phyloP scores from a whole-genome alignment of 306 rosid species.

The Quercus bicolor region DNA sequence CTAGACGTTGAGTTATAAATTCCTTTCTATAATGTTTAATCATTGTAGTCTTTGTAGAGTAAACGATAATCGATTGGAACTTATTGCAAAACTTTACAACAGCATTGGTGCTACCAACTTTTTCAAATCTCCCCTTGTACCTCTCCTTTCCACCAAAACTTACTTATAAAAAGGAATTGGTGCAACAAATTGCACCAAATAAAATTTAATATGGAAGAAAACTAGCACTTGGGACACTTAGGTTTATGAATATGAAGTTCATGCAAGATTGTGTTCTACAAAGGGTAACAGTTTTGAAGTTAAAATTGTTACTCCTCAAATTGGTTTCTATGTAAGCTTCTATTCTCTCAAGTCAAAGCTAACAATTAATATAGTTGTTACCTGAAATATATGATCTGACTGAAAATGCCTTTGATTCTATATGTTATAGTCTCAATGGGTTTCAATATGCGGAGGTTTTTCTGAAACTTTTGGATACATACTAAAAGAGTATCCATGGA shows the following conservation, averaged over 20 bases:
- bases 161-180: not conserved
- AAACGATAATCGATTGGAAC: not conserved
- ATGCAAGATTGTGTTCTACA: not conserved
- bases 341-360: not conserved
- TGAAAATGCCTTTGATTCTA: not conserved
- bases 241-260: not conserved
- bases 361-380: not conserved
- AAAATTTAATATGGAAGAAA: not conserved
- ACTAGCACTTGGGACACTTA: not conserved
- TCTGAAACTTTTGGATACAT: not conserved
- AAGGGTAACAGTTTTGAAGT: not conserved
- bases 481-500: not conserved
- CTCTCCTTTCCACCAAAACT: too few relatives aligned
- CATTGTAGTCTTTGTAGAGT: not conserved
- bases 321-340: not conserved
- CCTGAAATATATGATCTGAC: not conserved
- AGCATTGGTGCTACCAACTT: not conserved
- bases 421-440: not conserved
- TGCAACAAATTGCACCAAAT: conserved; percentile 3
- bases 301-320: not conserved
- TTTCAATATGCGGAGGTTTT: not conserved
- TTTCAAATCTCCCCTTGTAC: too few relatives aligned
- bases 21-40: not conserved
- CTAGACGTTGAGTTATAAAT: not conserved
- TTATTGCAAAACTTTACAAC: not conserved